These are phyloP conservation scores for Candida ipomoeae DNA, from an alignment of 805 yeast species.

Conservation along the genomic window DNA sequence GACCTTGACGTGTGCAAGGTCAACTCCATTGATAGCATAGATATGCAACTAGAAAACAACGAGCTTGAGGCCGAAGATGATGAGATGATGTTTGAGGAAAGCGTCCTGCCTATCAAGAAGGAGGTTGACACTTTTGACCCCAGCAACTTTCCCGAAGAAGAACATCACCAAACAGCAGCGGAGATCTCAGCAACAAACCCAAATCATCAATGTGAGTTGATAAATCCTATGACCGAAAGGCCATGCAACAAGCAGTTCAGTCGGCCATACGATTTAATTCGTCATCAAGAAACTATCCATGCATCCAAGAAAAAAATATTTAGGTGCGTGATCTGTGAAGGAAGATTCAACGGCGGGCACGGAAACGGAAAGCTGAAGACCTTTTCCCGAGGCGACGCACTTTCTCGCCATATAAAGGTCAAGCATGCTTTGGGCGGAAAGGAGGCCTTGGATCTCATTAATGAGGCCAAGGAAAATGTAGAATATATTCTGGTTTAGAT, in stretches of 20 bases:
- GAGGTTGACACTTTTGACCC: background rate
- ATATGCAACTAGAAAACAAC: slow-evolving; percentile 5
- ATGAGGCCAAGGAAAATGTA: slow-evolving; percentile 73
- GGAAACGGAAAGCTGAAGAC: slow-evolving; percentile 49
- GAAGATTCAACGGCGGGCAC: slow-evolving; percentile 42
- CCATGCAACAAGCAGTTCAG: slow-evolving; percentile 80
- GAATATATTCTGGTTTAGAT: slow-evolving; percentile 43
- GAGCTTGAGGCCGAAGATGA: background rate
- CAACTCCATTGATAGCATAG: slow-evolving; percentile 8
- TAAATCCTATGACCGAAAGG: slow-evolving; percentile 56
- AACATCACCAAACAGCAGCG: slow-evolving; percentile 24
- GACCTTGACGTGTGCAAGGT: slow-evolving; percentile 4
- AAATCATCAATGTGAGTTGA: slow-evolving; percentile 53
- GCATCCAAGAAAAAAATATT: slow-evolving; percentile 43
- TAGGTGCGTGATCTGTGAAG: slow-evolving; percentile 45
- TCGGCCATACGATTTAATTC: slow-evolving; percentile 50
- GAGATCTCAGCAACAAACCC: slow-evolving; percentile 33
- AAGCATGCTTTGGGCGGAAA: slow-evolving; percentile 72
- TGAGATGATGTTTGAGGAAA: background rate
- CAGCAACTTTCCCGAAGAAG: slow-evolving; percentile 2
- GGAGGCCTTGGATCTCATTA: slow-evolving; percentile 67
- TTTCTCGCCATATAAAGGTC: slow-evolving; percentile 56
- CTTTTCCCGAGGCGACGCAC: slow-evolving; percentile 45
- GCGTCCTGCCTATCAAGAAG: background rate
- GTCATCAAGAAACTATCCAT: slow-evolving; percentile 48